Evolutionary conservation across 805 yeast species (phyloP), one percentile per base, ranked within the genome.

Genomic region (Ogataea sp.): DNA sequence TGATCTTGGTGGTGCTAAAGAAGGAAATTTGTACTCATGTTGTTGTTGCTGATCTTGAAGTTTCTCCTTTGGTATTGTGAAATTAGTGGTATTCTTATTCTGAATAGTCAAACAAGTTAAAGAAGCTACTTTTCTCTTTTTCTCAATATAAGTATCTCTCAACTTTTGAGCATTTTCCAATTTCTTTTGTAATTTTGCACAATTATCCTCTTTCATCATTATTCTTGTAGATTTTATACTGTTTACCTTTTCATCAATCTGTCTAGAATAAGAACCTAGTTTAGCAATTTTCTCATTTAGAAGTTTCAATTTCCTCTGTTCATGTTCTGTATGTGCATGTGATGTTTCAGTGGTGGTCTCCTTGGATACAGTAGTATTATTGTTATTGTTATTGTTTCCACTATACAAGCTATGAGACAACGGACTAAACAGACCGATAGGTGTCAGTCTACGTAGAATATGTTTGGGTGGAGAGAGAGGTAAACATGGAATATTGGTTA

Each of bases 391-490:
- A n/a, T n/a, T n/a, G n/a, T n/a, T n/a, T n/a, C n/a, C n/a, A n/a
- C n/a, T n/a, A n/a, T n/a, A n/a, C n/a, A n/a, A n/a, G n/a, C n/a
- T n/a, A n/a, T n/a, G n/a, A n/a, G n/a, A n/a, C n/a, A n/a, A n/a
- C n/a, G 49, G 51, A 36, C 48, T 45, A 39, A 36, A 50, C 29
- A 44, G 44, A 8, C 51, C 52, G 31, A 52, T 28, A 8, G 56
- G 56, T 9, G 56, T 52, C 15, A 52, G 42, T n/a, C 46, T 41
- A 13, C 43, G 43, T 13, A 52, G 35, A 7, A 52, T 44, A 20
- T 49, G 41, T 4, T 41, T 37, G 3, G 56, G 56, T n/a, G 55
- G 56, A 9, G 56, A 45, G 13, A 52, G 34, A 8, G 56, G 55
- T 6, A 50, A 46, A 15, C 50, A 44, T 5, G 48, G 29, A 9